A percentile compares a stretch with the other conserved stretches of the same genome.
These are phyloP conservation scores for Pichia pseudocactophila DNA, from an alignment of 805 yeast genomes.

Conservation along the genomic window DNA sequence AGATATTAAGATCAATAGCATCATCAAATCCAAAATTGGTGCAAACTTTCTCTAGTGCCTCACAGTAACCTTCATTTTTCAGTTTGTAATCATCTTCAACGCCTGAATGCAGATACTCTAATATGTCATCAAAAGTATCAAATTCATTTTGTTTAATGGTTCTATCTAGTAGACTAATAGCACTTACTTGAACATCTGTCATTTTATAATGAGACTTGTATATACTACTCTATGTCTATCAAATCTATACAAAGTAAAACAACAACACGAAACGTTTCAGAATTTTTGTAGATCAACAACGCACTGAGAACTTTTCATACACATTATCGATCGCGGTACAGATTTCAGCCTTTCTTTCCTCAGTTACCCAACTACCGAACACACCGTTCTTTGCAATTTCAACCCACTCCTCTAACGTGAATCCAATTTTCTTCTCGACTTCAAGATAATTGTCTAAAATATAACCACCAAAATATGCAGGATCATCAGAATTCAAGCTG, in stretches of 20 bases:
- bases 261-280: background rate
- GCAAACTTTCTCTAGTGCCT: background rate
- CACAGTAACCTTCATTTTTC: background rate
- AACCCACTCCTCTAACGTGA: constrained; percentile 53
- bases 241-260: background rate
- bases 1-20: constrained; percentile 11
- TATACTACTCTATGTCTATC: background rate
- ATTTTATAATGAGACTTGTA: background rate
- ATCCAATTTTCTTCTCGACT: constrained; percentile 58
- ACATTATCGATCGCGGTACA: constrained; percentile 36
- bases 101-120: background rate
- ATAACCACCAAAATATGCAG: constrained; percentile 82
- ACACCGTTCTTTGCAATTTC: constrained; percentile 57
- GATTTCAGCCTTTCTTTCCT: constrained; percentile 43
- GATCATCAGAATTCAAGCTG: constrained; percentile 71
- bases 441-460: constrained; percentile 64
- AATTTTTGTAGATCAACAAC: background rate
- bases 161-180: constrained; percentile 5
- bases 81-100: background rate
- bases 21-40: background rate
- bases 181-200: background rate
- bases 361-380: constrained; percentile 63
- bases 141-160: background rate
- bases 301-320: constrained; percentile 19
- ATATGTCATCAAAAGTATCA: constrained; percentile 1